phyloP scores from a whole-genome alignment of 257 asterid genomes.

The Fraxinus cuspidata region DNA sequence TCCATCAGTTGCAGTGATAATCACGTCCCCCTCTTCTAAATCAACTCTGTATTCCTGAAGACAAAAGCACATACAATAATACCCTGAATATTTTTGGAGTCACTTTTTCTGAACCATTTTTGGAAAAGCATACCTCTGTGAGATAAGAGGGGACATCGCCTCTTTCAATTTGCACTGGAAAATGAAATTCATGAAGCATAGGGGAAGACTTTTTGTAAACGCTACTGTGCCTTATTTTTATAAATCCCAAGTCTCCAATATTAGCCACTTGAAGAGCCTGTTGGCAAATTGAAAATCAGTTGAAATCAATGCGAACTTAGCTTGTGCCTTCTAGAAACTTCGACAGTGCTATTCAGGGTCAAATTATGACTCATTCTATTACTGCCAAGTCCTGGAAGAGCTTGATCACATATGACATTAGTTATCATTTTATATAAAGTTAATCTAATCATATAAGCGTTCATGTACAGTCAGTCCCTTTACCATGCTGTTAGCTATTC shows the following conservation, averaged over 20 bases:
- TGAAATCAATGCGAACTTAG: neutral
- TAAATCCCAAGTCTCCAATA: conserved; percentile 85
- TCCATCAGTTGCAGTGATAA: conserved; percentile 76
- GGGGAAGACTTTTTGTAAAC: conserved; percentile 65
- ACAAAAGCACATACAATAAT: conserved; percentile 1
- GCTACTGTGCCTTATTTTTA: conserved; percentile 57
- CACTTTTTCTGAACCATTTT: neutral
- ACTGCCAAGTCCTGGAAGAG: too few species aligned
- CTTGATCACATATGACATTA: too few species aligned
- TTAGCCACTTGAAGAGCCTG: conserved; percentile 79
- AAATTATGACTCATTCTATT: too few species aligned
- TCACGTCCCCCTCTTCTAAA: conserved; percentile 65
- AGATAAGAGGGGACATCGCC: conserved; percentile 62
- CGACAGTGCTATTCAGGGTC: too few species aligned
- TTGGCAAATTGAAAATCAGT: conserved; percentile 14
- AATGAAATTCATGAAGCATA: conserved; percentile 67
- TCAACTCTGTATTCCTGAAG: conserved; percentile 63
- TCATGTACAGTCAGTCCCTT: neutral
- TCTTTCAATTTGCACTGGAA: conserved; percentile 59
- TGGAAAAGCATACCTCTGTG: conserved; percentile 57
- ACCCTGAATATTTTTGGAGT: neutral
- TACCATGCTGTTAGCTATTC: neutral
- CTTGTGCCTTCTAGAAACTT: too few species aligned
- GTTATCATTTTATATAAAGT: neutral
- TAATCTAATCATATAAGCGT: neutral